Base-by-base conservation (phyloP, 352 stramenopile genomes). In the Phytophthora tubulina region DNA sequence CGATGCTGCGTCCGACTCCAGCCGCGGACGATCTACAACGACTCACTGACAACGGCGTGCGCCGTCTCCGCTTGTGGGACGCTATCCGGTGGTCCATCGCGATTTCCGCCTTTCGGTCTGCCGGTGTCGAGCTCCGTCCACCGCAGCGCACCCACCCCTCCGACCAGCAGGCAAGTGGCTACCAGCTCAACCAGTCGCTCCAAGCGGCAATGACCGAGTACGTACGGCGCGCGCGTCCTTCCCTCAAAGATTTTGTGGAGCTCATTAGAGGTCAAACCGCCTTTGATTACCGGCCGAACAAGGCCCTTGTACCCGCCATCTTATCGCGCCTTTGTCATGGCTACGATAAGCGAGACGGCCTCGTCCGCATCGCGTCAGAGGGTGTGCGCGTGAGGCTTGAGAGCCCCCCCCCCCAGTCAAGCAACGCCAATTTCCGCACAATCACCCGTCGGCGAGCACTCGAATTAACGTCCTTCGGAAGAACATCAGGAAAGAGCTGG, bases 221-320 rank as follows among this genome's bases (percentile, higher is more conserved):
- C 48, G 39, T 54, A 17, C 48, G 48, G 2, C 48, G 48, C 9
- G 31, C 11, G 32, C 17, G 31, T 8, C 48, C 48, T n/a, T 27
- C 48, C 7, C 27, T 54, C 2, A 36, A 54, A 50, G 48, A n/a
- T 11, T 54, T 54, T n/a, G n/a, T 21, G 48, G 21, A 54, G 31
- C 48, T 54, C 21, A n/a, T 54, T 13, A n/a, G 48, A 10, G 27
- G 27, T 14, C 48, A 54, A 14, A 54, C 48, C 3, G 31, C 10
- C 1, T 6, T n/a, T 1, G 48, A 54, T 21, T 38, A 54, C 30
- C 27, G 27, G 48, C 31, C 30, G 3, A 54, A 54, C 31, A 39
- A 54, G 13, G 27, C 27, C 31, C 4, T n/a, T 54, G 5, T 6
- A 21, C 14, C 48, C 3, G 48, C 7, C 11, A 9, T 39, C 11